These are phyloP conservation scores for Stentor roeselii DNA, from an alignment of 73 alveolate species.

Conservation along the genomic window DNA sequence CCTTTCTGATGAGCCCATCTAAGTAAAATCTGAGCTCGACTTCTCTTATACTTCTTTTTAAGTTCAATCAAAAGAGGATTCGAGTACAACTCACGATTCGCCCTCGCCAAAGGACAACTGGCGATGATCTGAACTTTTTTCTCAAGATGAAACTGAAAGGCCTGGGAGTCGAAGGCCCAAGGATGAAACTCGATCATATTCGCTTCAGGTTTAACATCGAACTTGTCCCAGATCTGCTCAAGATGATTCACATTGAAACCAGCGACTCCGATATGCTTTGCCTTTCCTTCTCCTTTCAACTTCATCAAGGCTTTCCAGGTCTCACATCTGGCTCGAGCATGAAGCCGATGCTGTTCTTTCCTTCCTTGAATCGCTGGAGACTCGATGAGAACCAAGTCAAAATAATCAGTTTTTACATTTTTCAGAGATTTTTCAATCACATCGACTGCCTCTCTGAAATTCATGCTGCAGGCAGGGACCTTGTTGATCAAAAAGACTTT, in stretches of 20 bases:
- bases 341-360: slow-evolving; percentile 36
- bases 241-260: slow-evolving; percentile 72
- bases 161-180: slow-evolving; percentile 65
- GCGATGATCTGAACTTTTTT: slow-evolving; percentile 67
- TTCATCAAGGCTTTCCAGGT: slow-evolving; percentile 82
- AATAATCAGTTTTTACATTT: slow-evolving; percentile 45
- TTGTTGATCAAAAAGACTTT: slow-evolving; percentile 44
- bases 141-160: slow-evolving; percentile 64
- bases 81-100: slow-evolving; percentile 58
- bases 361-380: slow-evolving; percentile 71
- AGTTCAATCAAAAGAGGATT: slow-evolving; percentile 42
- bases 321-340: slow-evolving; percentile 65
- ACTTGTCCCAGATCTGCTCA: slow-evolving; percentile 56
- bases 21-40: slow-evolving; percentile 62
- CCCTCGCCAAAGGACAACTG: slow-evolving; percentile 84
- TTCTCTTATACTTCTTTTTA: slow-evolving; percentile 51
- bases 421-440: slow-evolving; percentile 30
- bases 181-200: slow-evolving; percentile 89
- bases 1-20: slow-evolving; percentile 81
- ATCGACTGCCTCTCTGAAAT: slow-evolving; percentile 27
- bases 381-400: slow-evolving; percentile 80
- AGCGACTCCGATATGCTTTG: slow-evolving; percentile 80
- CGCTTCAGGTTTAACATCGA: slow-evolving; percentile 71
- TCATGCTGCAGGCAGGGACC: slow-evolving; percentile 40
- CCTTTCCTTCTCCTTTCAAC: slow-evolving; percentile 60